A percentile compares a stretch with the other conserved stretches of the same genome.
Conservation (phyloP, 2,329 filamentous ascomycete species). For the Beauveria sp. region DNA sequence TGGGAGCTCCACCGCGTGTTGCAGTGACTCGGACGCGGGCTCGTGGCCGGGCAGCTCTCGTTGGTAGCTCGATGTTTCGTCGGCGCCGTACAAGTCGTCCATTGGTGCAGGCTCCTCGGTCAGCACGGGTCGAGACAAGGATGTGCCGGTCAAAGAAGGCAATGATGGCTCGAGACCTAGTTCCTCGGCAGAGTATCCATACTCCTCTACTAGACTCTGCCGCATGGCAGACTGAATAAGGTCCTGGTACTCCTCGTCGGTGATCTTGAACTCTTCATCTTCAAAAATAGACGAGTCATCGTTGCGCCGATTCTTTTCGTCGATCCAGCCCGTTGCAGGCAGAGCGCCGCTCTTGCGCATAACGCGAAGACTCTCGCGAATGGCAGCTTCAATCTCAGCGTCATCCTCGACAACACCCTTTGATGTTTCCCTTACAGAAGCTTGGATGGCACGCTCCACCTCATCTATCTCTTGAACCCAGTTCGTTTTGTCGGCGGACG, state of each 20-base stretch:
- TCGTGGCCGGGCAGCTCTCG: neutral
- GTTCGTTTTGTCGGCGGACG: neutral
- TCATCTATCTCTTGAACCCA: conserved; percentile 37
- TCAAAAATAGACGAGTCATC: conserved; percentile 27
- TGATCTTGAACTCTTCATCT: conserved; percentile 37
- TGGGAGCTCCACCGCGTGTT: neutral
- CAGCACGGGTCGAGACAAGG: neutral
- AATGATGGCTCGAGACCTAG: conserved; percentile 11
- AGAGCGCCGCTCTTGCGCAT: conserved; percentile 26
- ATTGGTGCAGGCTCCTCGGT: neutral
- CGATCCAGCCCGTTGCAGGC: conserved; percentile 9
- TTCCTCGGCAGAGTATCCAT: conserved; percentile 14
- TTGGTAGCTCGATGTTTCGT: conserved; percentile 14
- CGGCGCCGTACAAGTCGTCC: conserved; percentile 12
- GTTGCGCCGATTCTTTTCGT: conserved; percentile 16
- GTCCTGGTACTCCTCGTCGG: conserved; percentile 51
- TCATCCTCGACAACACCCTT: conserved; percentile 64
- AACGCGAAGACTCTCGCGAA: conserved; percentile 62
- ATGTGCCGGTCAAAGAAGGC: neutral
- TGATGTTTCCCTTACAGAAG: conserved; percentile 63
- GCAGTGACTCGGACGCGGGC: conserved; percentile 12
- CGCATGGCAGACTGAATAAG: conserved; percentile 49
- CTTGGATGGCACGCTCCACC: conserved; percentile 64
- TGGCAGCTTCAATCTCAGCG: conserved; percentile 61
- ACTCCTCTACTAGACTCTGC: conserved; percentile 34